Base-by-base conservation (phyloP, 1,284 basidiomycete genomes). In the Naganishia liquefaciens region DNA sequence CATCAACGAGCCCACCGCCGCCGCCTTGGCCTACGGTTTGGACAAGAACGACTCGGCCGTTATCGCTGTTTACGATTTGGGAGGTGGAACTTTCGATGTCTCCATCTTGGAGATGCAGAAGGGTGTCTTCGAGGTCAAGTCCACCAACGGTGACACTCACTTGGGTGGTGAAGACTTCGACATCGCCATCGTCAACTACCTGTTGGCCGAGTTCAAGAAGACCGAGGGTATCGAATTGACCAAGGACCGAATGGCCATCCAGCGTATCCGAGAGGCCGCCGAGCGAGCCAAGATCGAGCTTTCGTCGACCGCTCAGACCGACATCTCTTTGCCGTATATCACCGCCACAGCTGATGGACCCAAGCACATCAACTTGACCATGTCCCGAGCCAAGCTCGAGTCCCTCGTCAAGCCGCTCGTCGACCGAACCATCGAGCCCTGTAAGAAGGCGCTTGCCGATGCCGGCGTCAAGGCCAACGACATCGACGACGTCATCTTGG, bases 271-370 rank as follows among this genome's bases (percentile, higher is more conserved):
- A 76, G 95, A 98, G 80, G 95, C 95, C 30, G 93, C 94, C 30
- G 95, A 98, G 84, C 97, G 98, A 84, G 95, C 95, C 71, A 99
- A 99, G 87, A 96, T 96, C 67, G 95, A 98, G 79, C 84, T 98
- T 25, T 97, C 93, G 44, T 93, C 91, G 28, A 91, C 93, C 6
- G 83, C 89, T 0, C 89, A 94, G 79, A 99, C 94, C 61, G 95
- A 98, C 79, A 87, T 97, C 82, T 95, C 94, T 80, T 80, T 98
- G 72, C 95, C 94, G 3, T 98, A 97, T 86, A 96, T 99, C 80
- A 94, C 93, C 64, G 93, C 93, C 30, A 92, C 94, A 74, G 90
- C 91, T 5, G 86, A 88, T 10, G 95, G 95, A 25, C 92, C 95
- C 67, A 94, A 95, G 82, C 95, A 98, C 81, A 93, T 98, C 82